Percentiles rank a stretch among this genome's conserved stretches.
phyloP scores from a whole-genome alignment of 768 basidiomycete genomes.

The Coprinopsis sp. region DNA sequence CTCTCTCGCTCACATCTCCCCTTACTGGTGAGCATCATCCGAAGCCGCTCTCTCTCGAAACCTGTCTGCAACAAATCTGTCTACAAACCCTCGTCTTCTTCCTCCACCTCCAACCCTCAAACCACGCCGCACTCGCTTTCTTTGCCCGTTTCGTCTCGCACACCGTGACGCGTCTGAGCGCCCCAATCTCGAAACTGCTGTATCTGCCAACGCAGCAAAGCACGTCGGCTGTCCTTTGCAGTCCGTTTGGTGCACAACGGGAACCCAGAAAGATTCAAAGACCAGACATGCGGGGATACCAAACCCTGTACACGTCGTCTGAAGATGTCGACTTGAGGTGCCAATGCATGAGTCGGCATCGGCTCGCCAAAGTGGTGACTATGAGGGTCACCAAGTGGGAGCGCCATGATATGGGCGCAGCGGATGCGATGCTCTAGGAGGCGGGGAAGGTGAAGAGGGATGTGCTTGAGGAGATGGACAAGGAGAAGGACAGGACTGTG shows the following conservation, averaged over 20 bases:
- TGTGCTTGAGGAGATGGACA: not conserved
- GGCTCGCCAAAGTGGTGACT: slow-evolving; percentile 82
- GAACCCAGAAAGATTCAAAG: slow-evolving; percentile 91
- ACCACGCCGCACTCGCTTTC: slow-evolving; percentile 60
- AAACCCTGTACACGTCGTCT: slow-evolving; percentile 83
- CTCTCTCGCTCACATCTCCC: slow-evolving; percentile 13
- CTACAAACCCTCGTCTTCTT: slow-evolving; percentile 72
- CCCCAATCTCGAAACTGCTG: slow-evolving; percentile 64
- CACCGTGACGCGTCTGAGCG: slow-evolving; percentile 78
- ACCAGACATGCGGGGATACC: slow-evolving; percentile 74
- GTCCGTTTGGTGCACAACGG: slow-evolving; percentile 93
- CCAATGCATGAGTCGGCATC: slow-evolving; percentile 69
- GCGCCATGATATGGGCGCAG: slow-evolving; percentile 44
- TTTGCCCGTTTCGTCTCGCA: slow-evolving; percentile 83
- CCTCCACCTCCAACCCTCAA: slow-evolving; percentile 80
- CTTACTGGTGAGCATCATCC: slow-evolving; percentile 45
- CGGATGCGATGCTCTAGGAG: slow-evolving; percentile 10
- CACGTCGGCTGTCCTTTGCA: slow-evolving; percentile 80
- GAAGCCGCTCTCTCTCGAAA: slow-evolving; percentile 53
- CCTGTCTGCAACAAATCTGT: slow-evolving; percentile 56
- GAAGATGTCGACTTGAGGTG: slow-evolving; percentile 79
- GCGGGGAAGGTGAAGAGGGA: not conserved
- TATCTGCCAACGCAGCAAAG: slow-evolving; percentile 69
- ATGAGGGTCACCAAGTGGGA: slow-evolving; percentile 81
- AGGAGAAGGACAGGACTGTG: not conserved